Conservation (phyloP, 345 rosid species). For the Salix purpurea region DNA sequence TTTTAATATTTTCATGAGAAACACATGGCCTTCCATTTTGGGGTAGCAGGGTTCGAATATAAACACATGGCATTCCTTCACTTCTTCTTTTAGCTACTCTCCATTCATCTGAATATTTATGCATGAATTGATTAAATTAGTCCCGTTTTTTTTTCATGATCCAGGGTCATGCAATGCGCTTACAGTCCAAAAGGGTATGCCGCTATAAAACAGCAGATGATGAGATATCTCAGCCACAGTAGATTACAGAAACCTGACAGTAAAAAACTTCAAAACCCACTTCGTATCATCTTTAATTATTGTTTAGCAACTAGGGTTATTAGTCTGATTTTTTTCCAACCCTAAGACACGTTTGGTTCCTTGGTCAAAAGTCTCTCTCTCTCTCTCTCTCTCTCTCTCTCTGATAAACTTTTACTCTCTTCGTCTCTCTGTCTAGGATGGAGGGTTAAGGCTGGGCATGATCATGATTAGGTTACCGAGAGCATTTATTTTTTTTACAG, state of each 20-base stretch:
- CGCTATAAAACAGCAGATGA: not conserved
- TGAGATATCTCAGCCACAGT: not conserved
- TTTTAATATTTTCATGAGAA: conserved; percentile 10
- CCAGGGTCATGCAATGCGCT: conserved; percentile 3
- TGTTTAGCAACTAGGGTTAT: not conserved
- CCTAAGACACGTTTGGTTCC: conserved; percentile 5
- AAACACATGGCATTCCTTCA: conserved; percentile 12
- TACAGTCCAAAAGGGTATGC: not conserved
- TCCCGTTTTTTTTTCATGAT: conserved; percentile 9
- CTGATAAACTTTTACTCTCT: not conserved
- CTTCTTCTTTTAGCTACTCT: not conserved
- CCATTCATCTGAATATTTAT: not conserved
- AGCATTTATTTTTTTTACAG: conserved; percentile 33
- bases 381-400: not conserved
- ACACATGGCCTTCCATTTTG: conserved; percentile 23
- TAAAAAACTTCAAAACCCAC: not conserved
- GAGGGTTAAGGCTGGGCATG: conserved; percentile 22
- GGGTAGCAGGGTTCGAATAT: not conserved
- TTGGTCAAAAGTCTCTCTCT: conserved; percentile 29
- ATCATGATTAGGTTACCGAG: conserved; percentile 45
- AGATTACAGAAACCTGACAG: not conserved
- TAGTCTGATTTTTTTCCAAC: conserved; percentile 3
- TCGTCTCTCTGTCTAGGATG: conserved; percentile 13
- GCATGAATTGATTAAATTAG: not conserved
- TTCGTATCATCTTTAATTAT: too few species aligned